Evolutionary conservation across 495 filamentous ascomycete genomes (phyloP).

Genomic region (Aspergillus steynii): DNA sequence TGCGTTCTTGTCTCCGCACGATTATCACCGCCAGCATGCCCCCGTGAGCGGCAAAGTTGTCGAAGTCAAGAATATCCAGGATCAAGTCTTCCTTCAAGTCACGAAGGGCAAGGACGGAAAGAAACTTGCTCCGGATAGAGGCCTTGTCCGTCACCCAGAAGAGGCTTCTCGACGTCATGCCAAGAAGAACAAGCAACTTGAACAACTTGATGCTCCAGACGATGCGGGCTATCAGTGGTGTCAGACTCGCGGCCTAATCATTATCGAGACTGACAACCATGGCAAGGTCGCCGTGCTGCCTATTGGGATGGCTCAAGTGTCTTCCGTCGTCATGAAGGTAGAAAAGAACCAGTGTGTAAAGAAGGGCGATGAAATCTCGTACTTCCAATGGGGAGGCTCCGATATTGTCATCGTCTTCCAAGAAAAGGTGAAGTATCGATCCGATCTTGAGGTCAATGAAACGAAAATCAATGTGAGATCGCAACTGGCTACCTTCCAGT

Average conservation of each 20-base stretch:
- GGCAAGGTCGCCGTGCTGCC: constrained; percentile 31
- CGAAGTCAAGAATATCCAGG: neutral
- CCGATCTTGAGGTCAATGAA: too few relatives aligned
- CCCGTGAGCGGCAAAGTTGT: neutral
- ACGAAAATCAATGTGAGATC: too few relatives aligned
- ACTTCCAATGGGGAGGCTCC: constrained; percentile 37
- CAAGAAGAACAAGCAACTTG: neutral
- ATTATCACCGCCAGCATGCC: constrained; percentile 8
- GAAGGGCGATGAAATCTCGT: constrained; percentile 31
- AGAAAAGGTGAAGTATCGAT: neutral
- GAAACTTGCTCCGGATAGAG: too few relatives aligned
- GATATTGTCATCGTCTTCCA: constrained; percentile 32
- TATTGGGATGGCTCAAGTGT: constrained; percentile 33
- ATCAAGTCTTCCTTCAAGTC: neutral
- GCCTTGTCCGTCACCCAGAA: too few relatives aligned
- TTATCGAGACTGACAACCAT: constrained; percentile 24
- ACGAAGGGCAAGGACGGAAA: neutral
- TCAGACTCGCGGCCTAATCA: constrained; percentile 28
- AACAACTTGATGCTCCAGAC: neutral
- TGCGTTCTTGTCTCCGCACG: neutral
- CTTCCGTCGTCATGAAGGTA: constrained; percentile 24
- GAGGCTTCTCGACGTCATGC: neutral
- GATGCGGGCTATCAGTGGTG: constrained; percentile 28
- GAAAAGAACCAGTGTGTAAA: constrained; percentile 13
- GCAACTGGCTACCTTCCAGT: too few relatives aligned